A percentile compares a stretch with the other conserved stretches of the same genome.
These are phyloP conservation scores for Forsythia suspensa DNA, from an alignment of 257 asterid genomes.

Conservation along the genomic window DNA sequence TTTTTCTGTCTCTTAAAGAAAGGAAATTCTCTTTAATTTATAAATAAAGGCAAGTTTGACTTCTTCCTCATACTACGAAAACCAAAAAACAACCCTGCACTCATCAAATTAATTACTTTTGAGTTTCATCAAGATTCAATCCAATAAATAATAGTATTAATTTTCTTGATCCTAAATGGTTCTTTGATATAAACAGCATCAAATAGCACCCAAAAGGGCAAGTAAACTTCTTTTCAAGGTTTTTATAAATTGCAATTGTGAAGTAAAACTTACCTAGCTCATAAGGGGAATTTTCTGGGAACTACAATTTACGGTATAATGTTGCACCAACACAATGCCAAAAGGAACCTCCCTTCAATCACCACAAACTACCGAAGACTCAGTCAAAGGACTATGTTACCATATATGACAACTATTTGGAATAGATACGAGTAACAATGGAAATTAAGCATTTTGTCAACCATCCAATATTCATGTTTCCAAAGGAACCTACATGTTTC, in stretches of 20 bases:
- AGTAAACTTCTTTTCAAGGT: background rate
- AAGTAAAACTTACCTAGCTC: background rate
- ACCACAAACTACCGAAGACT: background rate
- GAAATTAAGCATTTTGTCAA: background rate
- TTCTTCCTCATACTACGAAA: no score
- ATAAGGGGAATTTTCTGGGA: background rate
- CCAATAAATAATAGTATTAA: background rate
- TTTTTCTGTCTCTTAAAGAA: no score
- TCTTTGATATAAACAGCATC: background rate
- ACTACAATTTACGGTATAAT: background rate
- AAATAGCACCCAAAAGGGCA: background rate
- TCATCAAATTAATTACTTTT: background rate
- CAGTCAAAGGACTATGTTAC: background rate
- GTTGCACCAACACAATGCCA: background rate
- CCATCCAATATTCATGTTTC: background rate
- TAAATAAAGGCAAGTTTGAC: no score
- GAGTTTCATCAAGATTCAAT: background rate
- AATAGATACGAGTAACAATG: background rate
- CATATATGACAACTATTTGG: background rate
- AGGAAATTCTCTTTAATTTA: no score
- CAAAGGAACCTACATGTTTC: background rate
- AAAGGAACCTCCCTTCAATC: background rate
- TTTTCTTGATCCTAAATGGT: background rate
- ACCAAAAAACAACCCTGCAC: background rate
- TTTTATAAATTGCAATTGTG: background rate